Evolutionary conservation across 2,329 filamentous ascomycete genomes (phyloP).

Genomic region (Rhexocercosporidium sp.): DNA sequence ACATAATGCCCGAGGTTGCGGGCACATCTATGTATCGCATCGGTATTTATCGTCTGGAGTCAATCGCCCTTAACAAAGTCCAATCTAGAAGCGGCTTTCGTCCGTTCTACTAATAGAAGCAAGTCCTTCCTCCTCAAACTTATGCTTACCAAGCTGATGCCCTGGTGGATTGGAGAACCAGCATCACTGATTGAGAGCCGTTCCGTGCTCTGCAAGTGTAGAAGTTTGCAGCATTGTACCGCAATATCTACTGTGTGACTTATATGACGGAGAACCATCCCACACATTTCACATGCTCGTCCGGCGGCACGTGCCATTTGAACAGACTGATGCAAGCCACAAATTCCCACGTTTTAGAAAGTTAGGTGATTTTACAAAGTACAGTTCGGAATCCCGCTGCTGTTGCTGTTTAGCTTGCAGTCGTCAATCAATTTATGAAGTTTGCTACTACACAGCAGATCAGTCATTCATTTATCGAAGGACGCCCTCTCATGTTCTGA

Average conservation of each 20-base stretch:
- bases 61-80: not conserved
- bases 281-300: not conserved
- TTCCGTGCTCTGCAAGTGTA: not conserved
- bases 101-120: not conserved
- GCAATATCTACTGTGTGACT: too few species aligned
- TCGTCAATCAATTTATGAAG: too few species aligned
- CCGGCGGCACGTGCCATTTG: not conserved
- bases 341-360: too few species aligned
- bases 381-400: too few species aligned
- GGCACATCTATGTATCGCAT: not conserved
- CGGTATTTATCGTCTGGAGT: not conserved
- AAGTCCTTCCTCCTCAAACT: not conserved
- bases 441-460: too few species aligned
- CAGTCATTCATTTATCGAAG: too few species aligned
- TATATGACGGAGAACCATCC: slow-evolving; percentile 19
- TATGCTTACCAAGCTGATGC: too few species aligned
- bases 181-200: not conserved
- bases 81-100: not conserved
- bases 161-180: not conserved
- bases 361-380: too few species aligned
- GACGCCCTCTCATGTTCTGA: too few species aligned
- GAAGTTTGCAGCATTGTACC: too few species aligned
- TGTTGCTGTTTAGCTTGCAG: too few species aligned
- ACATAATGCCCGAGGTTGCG: not conserved
- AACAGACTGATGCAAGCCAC: not conserved